Evolutionary conservation across 192 early-diverging fungal genomes (phyloP), one percentile per base, ranked within the genome.

Genomic region (Oehlia diaphana): DNA sequence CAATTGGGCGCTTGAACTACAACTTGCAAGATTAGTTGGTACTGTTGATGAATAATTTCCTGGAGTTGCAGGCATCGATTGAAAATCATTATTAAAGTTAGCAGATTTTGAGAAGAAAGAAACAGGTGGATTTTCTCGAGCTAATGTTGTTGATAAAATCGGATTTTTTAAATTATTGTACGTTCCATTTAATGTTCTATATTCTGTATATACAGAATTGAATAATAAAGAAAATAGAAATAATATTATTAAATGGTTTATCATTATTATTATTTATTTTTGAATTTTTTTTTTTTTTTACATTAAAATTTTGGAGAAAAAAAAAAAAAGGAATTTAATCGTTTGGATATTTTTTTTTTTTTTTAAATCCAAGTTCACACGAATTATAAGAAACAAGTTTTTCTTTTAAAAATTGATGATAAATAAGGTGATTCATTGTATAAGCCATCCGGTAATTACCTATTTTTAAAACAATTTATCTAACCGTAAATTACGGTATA

Each of bases 31-130:
- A 14, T 13, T 21, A 4, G 3, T 21, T 6, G 67, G 67, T 19
- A 69, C 67, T 31, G 0, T 2, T 33, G 67, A 44, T 21, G 68
- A 10, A 70, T 70, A 70, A 70, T 70, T 70, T 42, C 68, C 68
- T n/a, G 68, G 68, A 1, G 53, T 58, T 4, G 53, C 4, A 6
- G 16, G 14, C 16, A 58, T 7, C 2, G 53, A 19, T 16, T 42
- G 39, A 42, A 19, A 16, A 21, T 19, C 19, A 58, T 58, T 21
- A 58, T 21, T 58, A 6, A 6, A 7, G 53, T n/a, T 21, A 21
- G 53, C 10, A 47, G 42, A 44, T 0, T 12, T 12, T 10, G 44
- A 47, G 10, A 12, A 47, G 53, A 21, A 58, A 21, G 53, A 58
- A 58, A 58, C 12, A 19, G 53, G 53, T 6, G 53, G 53, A 19